phyloP scores from a whole-genome alignment of 2,329 filamentous ascomycete species.

The Sclerotinia borealis region DNA sequence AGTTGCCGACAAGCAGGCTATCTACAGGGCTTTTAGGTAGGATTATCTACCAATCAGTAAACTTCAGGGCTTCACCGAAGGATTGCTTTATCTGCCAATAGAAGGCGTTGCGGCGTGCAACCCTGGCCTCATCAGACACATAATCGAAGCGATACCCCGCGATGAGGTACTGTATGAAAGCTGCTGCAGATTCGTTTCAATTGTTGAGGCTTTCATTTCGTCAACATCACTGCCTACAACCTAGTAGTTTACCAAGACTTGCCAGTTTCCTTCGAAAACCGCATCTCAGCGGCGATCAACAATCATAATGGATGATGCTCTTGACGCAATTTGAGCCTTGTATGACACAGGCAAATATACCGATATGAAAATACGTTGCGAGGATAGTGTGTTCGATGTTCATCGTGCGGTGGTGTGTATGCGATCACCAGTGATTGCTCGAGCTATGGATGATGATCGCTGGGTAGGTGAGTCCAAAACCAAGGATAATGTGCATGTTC shows the following conservation, averaged over 20 bases:
- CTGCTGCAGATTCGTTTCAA: background rate
- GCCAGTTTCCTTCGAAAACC: background rate
- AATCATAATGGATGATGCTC: background rate
- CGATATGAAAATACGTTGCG: constrained; percentile 21
- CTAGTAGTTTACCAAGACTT: background rate
- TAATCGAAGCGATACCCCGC: background rate
- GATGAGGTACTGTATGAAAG: too few relatives aligned
- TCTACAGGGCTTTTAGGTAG: background rate
- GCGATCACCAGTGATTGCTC: constrained; percentile 22
- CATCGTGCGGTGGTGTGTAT: constrained; percentile 20
- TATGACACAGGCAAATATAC: constrained; percentile 15
- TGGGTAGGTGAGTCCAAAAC: constrained; percentile 10
- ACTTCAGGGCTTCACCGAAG: background rate
- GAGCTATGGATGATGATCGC: constrained; percentile 16
- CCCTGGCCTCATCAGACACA: background rate
- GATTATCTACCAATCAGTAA: background rate
- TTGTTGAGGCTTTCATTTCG: background rate
- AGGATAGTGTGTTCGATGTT: constrained; percentile 14
- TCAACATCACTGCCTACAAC: background rate
- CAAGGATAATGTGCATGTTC: background rate
- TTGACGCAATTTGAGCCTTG: constrained; percentile 4
- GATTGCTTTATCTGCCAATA: background rate
- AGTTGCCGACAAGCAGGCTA: background rate
- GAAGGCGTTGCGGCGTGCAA: background rate
- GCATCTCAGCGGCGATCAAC: too few relatives aligned